Conservation (phyloP, 2,329 filamentous ascomycete genomes). For the Penicillium sp. region DNA sequence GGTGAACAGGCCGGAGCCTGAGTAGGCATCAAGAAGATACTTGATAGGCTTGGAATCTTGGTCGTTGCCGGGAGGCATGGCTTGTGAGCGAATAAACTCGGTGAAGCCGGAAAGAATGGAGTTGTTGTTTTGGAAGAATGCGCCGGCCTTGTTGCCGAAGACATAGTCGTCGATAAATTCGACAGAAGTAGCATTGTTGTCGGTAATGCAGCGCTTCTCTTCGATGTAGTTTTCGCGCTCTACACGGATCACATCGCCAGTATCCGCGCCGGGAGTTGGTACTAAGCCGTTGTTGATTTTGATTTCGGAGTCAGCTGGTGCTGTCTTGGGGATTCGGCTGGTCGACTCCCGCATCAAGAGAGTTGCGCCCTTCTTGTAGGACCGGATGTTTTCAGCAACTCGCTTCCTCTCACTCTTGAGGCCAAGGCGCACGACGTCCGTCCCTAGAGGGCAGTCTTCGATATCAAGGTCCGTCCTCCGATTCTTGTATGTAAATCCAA, state of each 20-base stretch:
- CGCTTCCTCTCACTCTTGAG: constrained; percentile 72
- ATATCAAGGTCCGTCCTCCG: constrained; percentile 78
- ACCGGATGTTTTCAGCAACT: constrained; percentile 63
- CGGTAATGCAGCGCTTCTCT: constrained; percentile 81
- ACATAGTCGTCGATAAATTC: constrained; percentile 82
- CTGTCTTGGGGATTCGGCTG: constrained; percentile 46
- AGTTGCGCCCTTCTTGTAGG: constrained; percentile 77
- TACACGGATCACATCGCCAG: constrained; percentile 48
- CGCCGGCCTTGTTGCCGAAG: constrained; percentile 86
- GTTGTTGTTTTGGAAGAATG: constrained; percentile 99
- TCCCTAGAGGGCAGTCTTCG: constrained; percentile 94
- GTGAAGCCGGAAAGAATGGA: constrained; percentile 87
- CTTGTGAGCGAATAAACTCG: constrained; percentile 74
- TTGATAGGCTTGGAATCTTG: constrained; percentile 52
- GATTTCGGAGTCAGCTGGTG: constrained; percentile 12
- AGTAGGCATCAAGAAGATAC: constrained; percentile 96
- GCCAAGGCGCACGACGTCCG: constrained; percentile 73
- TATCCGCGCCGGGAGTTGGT: constrained; percentile 28
- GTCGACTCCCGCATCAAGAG: constrained; percentile 86
- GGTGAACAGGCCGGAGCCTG: constrained; percentile 92
- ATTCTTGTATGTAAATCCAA: constrained; percentile 90
- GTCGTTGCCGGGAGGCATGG: constrained; percentile 51
- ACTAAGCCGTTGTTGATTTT: constrained; percentile 22
- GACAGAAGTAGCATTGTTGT: constrained; percentile 73
- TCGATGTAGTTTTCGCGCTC: constrained; percentile 62